Base-by-base conservation (phyloP, 805 yeast genomes). In the Spathaspora sp. region DNA sequence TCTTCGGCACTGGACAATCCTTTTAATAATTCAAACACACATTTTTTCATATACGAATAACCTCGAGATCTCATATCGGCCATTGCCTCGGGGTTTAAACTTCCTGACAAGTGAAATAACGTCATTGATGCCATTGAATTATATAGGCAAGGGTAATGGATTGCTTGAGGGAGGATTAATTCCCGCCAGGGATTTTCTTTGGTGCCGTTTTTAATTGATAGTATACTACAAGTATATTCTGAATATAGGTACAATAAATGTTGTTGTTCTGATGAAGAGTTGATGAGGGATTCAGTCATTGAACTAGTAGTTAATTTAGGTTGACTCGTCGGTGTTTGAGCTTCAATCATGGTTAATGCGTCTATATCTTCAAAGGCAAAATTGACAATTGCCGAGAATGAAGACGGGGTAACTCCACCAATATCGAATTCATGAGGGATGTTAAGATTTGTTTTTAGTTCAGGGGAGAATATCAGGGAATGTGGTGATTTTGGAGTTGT, bases 81-180 rank as follows among this genome's bases (percentile, higher is more conserved):
- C 8, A 29, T 29, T 2, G 78, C 76, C 42, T 78, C 58, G 0
- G 81, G 76, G 17, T 79, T 69, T 2, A 53, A 43, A 53, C 64
- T 65, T 0, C 76, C 73, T 1, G 76, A 69, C 40, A 73, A 62
- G 59, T 85, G 89, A 57, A 84, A 83, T 49, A 81, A 69, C 0
- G 89, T 81, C 85, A 85, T 82, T 5, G 89, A 80, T 1, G 86
- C 82, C 46, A 85, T 68, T 1, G 88, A 82, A 59, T 84, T 80
- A 66, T 78, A 79, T 52, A 85, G 65, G 11, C 83, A 85, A 1
- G 84, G 72, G 57, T 82, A 75, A 29, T 76, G 66, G n/a, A 68
- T 57, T 0, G 87, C 83, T 45, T 82, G 61, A 1, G 89, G 89
- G 59, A 84, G 63, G 46, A 84, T 66, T 42, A 78, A 58, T 8